Base-by-base conservation (phyloP, 129 eudicot species). In the Flaveria brownii region DNA sequence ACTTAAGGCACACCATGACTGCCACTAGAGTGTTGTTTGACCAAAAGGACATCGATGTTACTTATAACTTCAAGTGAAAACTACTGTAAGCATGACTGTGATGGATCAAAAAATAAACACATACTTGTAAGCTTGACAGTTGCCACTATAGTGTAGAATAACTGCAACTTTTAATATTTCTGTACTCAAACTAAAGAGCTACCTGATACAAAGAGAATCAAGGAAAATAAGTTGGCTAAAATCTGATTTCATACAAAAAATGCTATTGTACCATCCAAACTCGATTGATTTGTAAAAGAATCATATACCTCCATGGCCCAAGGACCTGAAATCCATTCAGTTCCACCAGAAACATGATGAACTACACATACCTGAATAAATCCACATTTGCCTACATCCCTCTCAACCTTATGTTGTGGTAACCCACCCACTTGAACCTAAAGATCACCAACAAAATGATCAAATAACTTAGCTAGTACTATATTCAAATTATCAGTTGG, bases 371-470 rank as follows among this genome's bases (percentile, higher is more conserved):
- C 91, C 83, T 86, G 91, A 36, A 87, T 89, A 63, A 86, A 86
- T 42, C 91, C 96, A 80, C 91, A 87, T 83, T 89, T 89, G 47
- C 96, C 91, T 43, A 86, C 76, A 80, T 86, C 86, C 77, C 89
- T 86, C 82, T 89, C 91, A 57, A 86, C 89, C 86, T 85, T 89
- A 70, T 85, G 84, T 8, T 61, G 71, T 46, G 96, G 91, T 36
- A 91, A 89, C 64, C 88, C 86, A 17, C 96, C 91, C 55, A 89
- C 91, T 84, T 89, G 91, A 33, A 89, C 96, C 89, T 87, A 83
- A 66, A 79, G 70, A 62, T 33, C 60, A 59, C 16, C n/a, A n/a
- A n/a, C n/a, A n/a, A n/a, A n/a, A n/a, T n/a, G n/a, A n/a, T n/a
- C n/a, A n/a, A n/a, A n/a, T n/a, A n/a, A n/a, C n/a, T n/a, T n/a